Evolutionary conservation across 352 stramenopile species (phyloP).

Genomic region (Pythium sp.): DNA sequence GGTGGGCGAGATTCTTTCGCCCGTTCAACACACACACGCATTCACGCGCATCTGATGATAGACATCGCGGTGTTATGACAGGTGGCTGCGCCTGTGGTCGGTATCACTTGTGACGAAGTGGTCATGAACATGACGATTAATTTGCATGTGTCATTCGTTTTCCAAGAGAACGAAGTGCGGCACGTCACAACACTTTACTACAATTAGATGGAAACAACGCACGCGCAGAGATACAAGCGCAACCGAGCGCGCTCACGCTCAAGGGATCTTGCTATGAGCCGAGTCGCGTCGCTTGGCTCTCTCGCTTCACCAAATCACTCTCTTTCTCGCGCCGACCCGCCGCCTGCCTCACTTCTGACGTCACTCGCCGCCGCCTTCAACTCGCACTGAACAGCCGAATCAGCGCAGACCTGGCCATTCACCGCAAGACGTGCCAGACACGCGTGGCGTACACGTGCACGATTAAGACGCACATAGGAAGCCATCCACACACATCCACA

Average conservation of each 20-base stretch:
- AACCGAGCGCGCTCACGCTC: not conserved
- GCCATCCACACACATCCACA: not conserved
- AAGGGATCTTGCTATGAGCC: not conserved
- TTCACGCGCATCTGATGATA: not conserved
- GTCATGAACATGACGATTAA: not conserved
- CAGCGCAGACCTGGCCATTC: not conserved
- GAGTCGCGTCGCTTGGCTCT: not conserved
- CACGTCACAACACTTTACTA: not conserved
- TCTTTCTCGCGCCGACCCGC: not conserved
- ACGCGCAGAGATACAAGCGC: not conserved
- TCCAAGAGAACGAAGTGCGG: not conserved
- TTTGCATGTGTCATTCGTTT: not conserved
- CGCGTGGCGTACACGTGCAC: not conserved
- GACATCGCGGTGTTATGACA: not conserved
- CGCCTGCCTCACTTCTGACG: conserved; percentile 1
- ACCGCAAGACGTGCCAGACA: not conserved
- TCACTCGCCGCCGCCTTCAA: not conserved
- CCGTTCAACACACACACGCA: not conserved
- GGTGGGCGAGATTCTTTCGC: not conserved
- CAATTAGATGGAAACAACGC: not conserved
- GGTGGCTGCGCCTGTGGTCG: not conserved
- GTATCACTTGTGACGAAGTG: not conserved
- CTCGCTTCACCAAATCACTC: not conserved
- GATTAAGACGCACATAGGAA: not conserved
- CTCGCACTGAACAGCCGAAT: not conserved